phyloP scores from a whole-genome alignment of 2,329 filamentous ascomycete genomes.

The Neophaeococcomyces aloes region DNA sequence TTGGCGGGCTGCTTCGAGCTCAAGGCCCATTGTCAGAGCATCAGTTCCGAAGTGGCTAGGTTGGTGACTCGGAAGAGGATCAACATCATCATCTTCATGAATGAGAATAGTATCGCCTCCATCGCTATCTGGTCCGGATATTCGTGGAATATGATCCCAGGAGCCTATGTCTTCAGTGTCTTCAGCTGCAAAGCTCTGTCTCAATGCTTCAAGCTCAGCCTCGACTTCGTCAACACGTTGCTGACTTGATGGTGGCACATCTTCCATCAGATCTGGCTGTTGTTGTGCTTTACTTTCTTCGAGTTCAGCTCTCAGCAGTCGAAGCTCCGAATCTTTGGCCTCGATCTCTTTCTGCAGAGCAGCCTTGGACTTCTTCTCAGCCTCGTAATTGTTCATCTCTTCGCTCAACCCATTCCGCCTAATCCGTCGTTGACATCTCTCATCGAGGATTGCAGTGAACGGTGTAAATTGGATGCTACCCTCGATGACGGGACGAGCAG shows the following conservation, averaged over 20 bases:
- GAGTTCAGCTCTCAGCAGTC: conserved; percentile 22
- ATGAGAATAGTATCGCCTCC: conserved; percentile 19
- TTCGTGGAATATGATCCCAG: conserved; percentile 8
- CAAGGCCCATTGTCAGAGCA: conserved; percentile 24
- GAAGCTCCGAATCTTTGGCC: conserved; percentile 25
- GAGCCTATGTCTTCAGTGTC: conserved; percentile 6
- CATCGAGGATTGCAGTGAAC: conserved; percentile 33
- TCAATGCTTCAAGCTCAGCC: conserved; percentile 21
- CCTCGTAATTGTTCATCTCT: conserved; percentile 35
- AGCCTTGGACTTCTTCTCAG: conserved; percentile 27
- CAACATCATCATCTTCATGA: conserved; percentile 17
- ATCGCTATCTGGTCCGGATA: conserved; percentile 6
- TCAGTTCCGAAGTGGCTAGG: conserved; percentile 20
- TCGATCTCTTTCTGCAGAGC: conserved; percentile 22
- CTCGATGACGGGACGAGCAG: conserved; percentile 24
- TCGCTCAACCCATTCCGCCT: conserved; percentile 36
- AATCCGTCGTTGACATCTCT: conserved; percentile 34
- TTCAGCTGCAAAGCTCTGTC: conserved; percentile 16
- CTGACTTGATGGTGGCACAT: conserved; percentile 11
- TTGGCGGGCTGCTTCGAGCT: conserved; percentile 30
- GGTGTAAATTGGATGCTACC: conserved; percentile 36
- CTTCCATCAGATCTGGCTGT: conserved; percentile 10
- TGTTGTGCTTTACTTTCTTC: conserved; percentile 18
- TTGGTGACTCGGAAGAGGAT: conserved; percentile 18
- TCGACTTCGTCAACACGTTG: conserved; percentile 21